Evolutionary conservation across 2,329 filamentous ascomycete species (phyloP), one percentile per base, ranked within the genome.

Genomic region (Trichophyton mentagrophytes): DNA sequence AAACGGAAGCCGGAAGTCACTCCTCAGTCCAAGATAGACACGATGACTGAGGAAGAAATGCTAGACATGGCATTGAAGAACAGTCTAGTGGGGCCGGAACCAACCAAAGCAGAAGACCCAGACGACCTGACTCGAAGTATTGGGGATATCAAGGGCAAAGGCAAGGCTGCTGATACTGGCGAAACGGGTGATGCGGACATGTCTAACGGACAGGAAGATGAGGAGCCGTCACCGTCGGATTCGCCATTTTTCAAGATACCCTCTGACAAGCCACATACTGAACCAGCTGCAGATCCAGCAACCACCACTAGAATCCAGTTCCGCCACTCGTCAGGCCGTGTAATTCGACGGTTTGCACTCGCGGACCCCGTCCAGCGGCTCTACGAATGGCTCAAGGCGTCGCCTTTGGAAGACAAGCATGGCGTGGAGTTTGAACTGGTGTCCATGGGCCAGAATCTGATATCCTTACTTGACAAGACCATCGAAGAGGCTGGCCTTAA

Each of bases 21-120:
- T 53, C 86, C 86, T 69, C 79, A 83, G 58, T 80, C 88, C 60
- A 89, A 92, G 65, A 83, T 96, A 1, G 87, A 88, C 62, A 85
- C 88, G 44, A 92, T 99, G 86, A 96, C 90, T 0, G 93, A 99
- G 71, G 91, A 97, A 57, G 91, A 99, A 76, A 95, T 96, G 90
- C 78, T 99, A 66, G 88, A 96, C 73, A 85, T 96, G 82, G 93
- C 93, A 0, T 74, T 99, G 70, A 85, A 91, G 71, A 93, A 95
- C 75, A 96, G 91, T 70, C 77, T 97, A 53, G 85, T 84, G 13
- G 82, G 80, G 36, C 77, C 75, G 40, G 74, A 72, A 17, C 71
- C 68, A 64, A 70, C 68, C 68, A 71, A 69, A 0, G 78, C 87
- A 6, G 81, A 86, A 62, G 92, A 97, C 66, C 92, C 92, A 0